phyloP scores from a whole-genome alignment of 2,329 filamentous ascomycete species.

The Hypomyces perniciosus region DNA sequence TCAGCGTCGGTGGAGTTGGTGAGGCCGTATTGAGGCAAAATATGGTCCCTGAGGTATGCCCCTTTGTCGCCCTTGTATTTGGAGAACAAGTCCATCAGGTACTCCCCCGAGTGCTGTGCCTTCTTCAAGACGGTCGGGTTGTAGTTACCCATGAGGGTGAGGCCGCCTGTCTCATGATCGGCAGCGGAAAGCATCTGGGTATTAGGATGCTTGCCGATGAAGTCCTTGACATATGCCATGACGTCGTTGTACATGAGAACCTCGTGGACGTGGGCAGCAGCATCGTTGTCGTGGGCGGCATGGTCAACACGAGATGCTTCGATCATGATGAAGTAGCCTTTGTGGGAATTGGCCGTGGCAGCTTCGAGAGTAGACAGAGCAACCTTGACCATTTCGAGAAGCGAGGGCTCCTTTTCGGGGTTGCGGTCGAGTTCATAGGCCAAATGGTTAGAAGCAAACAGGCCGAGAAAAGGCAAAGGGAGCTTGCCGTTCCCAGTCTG shows the following conservation, averaged over 20 bases:
- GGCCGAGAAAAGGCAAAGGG: slow-evolving; percentile 18
- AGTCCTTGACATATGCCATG: slow-evolving; percentile 18
- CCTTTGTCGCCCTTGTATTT: slow-evolving; percentile 14
- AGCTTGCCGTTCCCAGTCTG: slow-evolving; percentile 11
- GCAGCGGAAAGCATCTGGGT: slow-evolving; percentile 22
- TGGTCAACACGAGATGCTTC: slow-evolving; percentile 22
- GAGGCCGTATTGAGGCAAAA: slow-evolving; percentile 17
- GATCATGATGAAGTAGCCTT: slow-evolving; percentile 22
- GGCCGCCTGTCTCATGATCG: slow-evolving; percentile 22
- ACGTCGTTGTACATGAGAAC: slow-evolving; percentile 22
- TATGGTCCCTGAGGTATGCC: slow-evolving; percentile 11
- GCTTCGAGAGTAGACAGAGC: slow-evolving; percentile 16
- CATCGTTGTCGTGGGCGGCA: slow-evolving; percentile 20
- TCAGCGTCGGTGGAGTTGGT: slow-evolving; percentile 12
- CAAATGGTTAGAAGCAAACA: slow-evolving; percentile 16
- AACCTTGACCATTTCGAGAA: slow-evolving; percentile 17
- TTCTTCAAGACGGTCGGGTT: slow-evolving; percentile 15
- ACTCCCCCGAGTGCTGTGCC: slow-evolving; percentile 15
- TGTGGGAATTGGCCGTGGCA: slow-evolving; percentile 10
- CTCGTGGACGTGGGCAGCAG: slow-evolving; percentile 18
- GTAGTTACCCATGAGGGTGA: slow-evolving; percentile 18
- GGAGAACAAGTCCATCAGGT: slow-evolving; percentile 10
- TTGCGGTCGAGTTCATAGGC: slow-evolving; percentile 21
- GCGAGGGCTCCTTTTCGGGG: slow-evolving; percentile 15
- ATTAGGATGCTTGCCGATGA: slow-evolving; percentile 16